These are phyloP conservation scores for Boechera retrofracta DNA, from an alignment of 345 rosid species.

Conservation along the genomic window DNA sequence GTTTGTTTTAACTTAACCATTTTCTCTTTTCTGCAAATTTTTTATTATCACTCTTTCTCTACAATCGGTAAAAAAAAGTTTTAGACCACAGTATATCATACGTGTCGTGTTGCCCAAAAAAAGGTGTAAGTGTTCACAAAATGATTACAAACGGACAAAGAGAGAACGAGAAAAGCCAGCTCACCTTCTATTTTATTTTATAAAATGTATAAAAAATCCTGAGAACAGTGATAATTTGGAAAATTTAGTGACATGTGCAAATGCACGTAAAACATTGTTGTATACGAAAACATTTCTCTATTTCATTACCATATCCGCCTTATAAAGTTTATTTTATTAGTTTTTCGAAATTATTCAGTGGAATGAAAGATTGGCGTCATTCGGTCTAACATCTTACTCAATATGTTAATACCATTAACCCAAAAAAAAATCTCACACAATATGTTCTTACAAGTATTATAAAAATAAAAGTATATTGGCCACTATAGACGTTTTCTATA, in stretches of 20 bases:
- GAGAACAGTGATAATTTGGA: conserved; percentile 27
- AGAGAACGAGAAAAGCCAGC: conserved; percentile 41
- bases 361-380: conserved; percentile 21
- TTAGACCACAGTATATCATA: too few species aligned
- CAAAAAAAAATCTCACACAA: background rate
- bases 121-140: background rate
- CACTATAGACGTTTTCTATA: background rate
- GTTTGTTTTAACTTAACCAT: too few species aligned
- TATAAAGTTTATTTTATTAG: background rate
- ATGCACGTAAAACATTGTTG: conserved; percentile 12
- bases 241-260: conserved; percentile 15
- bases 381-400: conserved; percentile 3
- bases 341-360: background rate
- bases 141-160: conserved; percentile 39
- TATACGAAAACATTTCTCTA: conserved; percentile 7
- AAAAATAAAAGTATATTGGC: background rate
- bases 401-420: background rate
- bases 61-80: too few species aligned
- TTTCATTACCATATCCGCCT: background rate
- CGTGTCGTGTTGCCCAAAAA: background rate
- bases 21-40: too few species aligned
- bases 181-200: conserved; percentile 11
- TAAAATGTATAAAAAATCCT: background rate
- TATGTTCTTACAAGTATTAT: background rate
- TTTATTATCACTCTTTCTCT: too few species aligned